Base-by-base conservation (phyloP, 1,284 basidiomycete species). In the Crepidotus sp. region DNA sequence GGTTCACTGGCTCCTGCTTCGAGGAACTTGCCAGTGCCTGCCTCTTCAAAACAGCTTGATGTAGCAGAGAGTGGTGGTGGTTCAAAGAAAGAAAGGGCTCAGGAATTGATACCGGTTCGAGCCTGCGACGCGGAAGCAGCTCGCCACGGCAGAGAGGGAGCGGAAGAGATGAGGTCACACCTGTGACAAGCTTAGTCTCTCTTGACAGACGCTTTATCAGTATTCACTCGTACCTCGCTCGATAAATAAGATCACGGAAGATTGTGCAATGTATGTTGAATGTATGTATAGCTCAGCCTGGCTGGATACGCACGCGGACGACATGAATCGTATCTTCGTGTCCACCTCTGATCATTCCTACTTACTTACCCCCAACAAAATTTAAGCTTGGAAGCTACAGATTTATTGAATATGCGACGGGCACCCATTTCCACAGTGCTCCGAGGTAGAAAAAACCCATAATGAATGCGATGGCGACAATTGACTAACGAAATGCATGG, bases 401-500 rank as follows among this genome's bases (percentile, higher is more conserved):
- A 10, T 33, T 33, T 19, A 33, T 33, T 19, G 18, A 11, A 6
- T 30, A 14, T n/a, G n/a, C n/a, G n/a, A 7, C 21, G 30, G 37
- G 11, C 18, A 32, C 33, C 25, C 25, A 26, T 24, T 36, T 27
- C 31, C 31, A 32, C 35, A 38, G 34, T 30, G 30, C 30, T 37
- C 22, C 18, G 36, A 42, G 38, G 19, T 43, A 45, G 38, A 13
- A 41, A 43, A 36, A n/a, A 42, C 3, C n/a, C n/a, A n/a, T n/a
- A n/a, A 37, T 30, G 35, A 24, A 36, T 25, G 35, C 22, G 7
- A 31, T 36, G 36, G 35, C 45, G 38, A 46, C 46, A 40, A 41
- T 50, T 25, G 45, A 46, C 42, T n/a, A 42, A 42, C 18, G 41
- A 49, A 43, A 48, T 48, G 47, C 45, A 49, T 47, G 50, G 50